Evolutionary conservation across 371 early-diverging fungal genomes (phyloP).

Genomic region (Mortierella sp.): DNA sequence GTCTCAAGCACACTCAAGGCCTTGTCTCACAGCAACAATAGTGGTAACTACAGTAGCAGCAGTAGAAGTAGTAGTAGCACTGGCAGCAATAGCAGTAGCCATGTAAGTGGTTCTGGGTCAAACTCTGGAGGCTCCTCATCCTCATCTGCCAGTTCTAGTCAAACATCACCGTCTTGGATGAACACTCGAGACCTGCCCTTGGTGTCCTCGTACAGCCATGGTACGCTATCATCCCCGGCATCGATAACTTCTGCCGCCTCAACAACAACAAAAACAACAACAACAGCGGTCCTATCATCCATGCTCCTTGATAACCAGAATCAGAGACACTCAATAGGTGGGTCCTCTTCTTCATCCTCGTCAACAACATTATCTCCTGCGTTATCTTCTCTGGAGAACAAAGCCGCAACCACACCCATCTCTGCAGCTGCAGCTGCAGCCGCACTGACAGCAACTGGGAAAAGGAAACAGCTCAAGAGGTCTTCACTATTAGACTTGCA

Average conservation of each 20-base stretch:
- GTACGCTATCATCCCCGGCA: constrained; percentile 1
- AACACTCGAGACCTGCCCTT: constrained; percentile 18
- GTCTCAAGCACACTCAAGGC: constrained; percentile 45
- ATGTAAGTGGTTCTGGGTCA: background rate
- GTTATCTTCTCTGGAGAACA: constrained; percentile 12
- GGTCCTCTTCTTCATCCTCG: no score
- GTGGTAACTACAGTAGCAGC: background rate
- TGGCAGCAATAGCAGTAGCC: constrained; percentile 9
- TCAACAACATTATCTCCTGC: constrained; percentile 14
- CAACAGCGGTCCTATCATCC: constrained; percentile 39
- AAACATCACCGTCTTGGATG: constrained; percentile 14
- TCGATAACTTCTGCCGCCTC: constrained; percentile 6
- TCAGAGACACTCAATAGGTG: background rate
- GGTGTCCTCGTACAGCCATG: background rate
- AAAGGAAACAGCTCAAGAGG: background rate
- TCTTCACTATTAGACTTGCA: background rate
- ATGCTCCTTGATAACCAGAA: constrained; percentile 43
- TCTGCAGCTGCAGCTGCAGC: no score
- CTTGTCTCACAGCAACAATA: constrained; percentile 19
- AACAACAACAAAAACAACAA: background rate
- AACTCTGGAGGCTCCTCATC: constrained; percentile 1
- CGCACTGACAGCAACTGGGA: background rate
- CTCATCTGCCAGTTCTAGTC: constrained; percentile 11
- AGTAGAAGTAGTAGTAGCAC: background rate
- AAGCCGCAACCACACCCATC: background rate